phyloP scores from a whole-genome alignment of 352 stramenopile species.

The Phytophthora sp. region DNA sequence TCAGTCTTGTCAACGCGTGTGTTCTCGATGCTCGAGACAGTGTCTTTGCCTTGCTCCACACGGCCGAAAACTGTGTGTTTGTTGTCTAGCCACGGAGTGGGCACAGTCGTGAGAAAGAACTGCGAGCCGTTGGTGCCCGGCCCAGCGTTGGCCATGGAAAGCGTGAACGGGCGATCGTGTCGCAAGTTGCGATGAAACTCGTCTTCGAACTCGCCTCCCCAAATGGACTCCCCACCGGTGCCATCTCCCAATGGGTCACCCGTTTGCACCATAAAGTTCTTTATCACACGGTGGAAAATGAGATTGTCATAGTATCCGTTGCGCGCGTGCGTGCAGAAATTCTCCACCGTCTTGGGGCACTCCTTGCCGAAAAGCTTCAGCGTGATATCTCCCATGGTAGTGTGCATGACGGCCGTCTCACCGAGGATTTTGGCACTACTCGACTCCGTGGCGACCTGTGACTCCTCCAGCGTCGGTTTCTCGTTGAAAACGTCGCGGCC shows the following conservation, averaged over 20 bases:
- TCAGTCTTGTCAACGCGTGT: slow-evolving; percentile 87
- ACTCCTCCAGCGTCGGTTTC: slow-evolving; percentile 95
- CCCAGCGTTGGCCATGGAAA: slow-evolving; percentile 98
- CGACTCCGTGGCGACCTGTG: slow-evolving; percentile 86
- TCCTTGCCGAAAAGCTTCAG: slow-evolving; percentile 97
- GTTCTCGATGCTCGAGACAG: slow-evolving; percentile 96
- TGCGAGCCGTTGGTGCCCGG: slow-evolving; percentile 87
- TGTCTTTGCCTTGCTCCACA: slow-evolving; percentile 95
- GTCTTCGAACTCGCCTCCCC: slow-evolving; percentile 99
- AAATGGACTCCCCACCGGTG: slow-evolving; percentile 98
- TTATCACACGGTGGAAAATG: slow-evolving; percentile 99
- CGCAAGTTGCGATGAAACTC: slow-evolving; percentile 96
- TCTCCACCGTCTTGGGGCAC: slow-evolving; percentile 96
- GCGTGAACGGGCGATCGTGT: slow-evolving; percentile 98
- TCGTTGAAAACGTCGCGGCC: slow-evolving; percentile 98
- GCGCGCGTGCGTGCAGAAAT: slow-evolving; percentile 97
- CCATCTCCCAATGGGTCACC: slow-evolving; percentile 96
- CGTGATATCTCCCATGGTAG: slow-evolving; percentile 98
- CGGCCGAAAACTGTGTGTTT: slow-evolving; percentile 95
- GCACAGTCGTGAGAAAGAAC: slow-evolving; percentile 99
- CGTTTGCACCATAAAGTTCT: slow-evolving; percentile 98
- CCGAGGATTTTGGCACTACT: slow-evolving; percentile 60
- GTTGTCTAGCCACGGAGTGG: slow-evolving; percentile 97
- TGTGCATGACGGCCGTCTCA: slow-evolving; percentile 94
- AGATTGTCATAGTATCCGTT: slow-evolving; percentile 99